Conservation (phyloP, 805 yeast genomes). For the Kurtzmaniella cleridarum region DNA sequence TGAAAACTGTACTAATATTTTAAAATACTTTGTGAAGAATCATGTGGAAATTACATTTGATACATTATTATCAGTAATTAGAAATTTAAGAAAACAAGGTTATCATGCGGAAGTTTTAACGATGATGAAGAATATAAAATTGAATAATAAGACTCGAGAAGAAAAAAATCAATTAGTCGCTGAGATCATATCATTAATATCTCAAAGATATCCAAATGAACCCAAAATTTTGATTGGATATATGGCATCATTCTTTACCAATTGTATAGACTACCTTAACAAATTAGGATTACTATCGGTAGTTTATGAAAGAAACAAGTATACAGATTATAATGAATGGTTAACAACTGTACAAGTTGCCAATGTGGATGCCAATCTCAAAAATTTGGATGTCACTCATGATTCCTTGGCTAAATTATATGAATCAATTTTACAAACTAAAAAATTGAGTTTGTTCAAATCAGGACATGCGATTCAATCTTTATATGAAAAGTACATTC, state of each 20-base stretch:
- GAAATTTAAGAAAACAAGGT: constrained; percentile 22
- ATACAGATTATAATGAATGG: background rate
- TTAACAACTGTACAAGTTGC: constrained; percentile 19
- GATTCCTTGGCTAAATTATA: constrained; percentile 20
- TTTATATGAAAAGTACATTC: background rate
- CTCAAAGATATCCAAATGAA: constrained; percentile 20
- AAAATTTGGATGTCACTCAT: constrained; percentile 16
- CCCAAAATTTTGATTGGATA: constrained; percentile 36
- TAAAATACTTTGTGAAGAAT: constrained; percentile 26
- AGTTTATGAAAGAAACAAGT: constrained; percentile 12
- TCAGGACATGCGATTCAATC: background rate
- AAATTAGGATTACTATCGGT: constrained; percentile 21
- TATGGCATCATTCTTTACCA: constrained; percentile 22
- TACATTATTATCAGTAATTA: constrained; percentile 22
- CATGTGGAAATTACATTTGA: constrained; percentile 18
- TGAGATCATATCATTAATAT: constrained; percentile 28
- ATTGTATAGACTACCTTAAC: constrained; percentile 17
- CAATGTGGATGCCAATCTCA: constrained; percentile 22
- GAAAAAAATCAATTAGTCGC: constrained; percentile 19
- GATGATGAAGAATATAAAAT: constrained; percentile 26
- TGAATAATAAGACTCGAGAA: constrained; percentile 10
- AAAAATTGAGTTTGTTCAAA: background rate
- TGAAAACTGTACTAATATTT: constrained; percentile 23
- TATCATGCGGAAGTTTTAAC: constrained; percentile 29
- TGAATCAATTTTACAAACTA: constrained; percentile 12